Conservation (phyloP, 768 basidiomycete species). For the Russula sp. region DNA sequence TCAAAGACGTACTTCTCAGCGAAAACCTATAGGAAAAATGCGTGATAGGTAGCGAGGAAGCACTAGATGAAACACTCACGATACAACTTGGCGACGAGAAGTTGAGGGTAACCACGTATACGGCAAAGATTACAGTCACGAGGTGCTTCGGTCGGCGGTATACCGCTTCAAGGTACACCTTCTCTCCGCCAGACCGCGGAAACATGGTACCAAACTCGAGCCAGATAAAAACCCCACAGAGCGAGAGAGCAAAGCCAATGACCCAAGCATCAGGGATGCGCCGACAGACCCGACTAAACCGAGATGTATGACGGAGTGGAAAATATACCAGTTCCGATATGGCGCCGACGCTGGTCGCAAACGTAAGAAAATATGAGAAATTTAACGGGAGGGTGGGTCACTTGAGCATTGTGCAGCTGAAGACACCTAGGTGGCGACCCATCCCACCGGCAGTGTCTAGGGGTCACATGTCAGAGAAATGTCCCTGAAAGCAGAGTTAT, state of each 20-base stretch:
- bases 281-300: slow-evolving; percentile 57
- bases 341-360: slow-evolving; percentile 45
- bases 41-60: background rate
- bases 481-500: background rate
- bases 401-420: slow-evolving; percentile 57
- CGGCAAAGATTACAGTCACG: slow-evolving; percentile 48
- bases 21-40: slow-evolving; percentile 33
- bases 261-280: slow-evolving; percentile 67
- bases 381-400: slow-evolving; percentile 17
- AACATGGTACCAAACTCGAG: slow-evolving; percentile 64
- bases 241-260: slow-evolving; percentile 55
- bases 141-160: slow-evolving; percentile 49
- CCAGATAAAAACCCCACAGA: slow-evolving; percentile 61
- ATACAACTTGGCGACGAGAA: slow-evolving; percentile 46
- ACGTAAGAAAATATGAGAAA: background rate
- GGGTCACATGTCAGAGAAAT: background rate
- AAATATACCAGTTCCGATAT: slow-evolving; percentile 67
- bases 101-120: slow-evolving; percentile 45
- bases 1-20: slow-evolving; percentile 32
- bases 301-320: slow-evolving; percentile 59
- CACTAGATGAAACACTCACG: background rate
- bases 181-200: slow-evolving; percentile 60
- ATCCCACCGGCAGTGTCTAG: slow-evolving; percentile 55
- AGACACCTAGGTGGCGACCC: slow-evolving; percentile 55
- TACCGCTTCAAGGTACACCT: slow-evolving; percentile 58